phyloP scores from a whole-genome alignment of 805 yeast species.

The Cyberlindnera mrakii region DNA sequence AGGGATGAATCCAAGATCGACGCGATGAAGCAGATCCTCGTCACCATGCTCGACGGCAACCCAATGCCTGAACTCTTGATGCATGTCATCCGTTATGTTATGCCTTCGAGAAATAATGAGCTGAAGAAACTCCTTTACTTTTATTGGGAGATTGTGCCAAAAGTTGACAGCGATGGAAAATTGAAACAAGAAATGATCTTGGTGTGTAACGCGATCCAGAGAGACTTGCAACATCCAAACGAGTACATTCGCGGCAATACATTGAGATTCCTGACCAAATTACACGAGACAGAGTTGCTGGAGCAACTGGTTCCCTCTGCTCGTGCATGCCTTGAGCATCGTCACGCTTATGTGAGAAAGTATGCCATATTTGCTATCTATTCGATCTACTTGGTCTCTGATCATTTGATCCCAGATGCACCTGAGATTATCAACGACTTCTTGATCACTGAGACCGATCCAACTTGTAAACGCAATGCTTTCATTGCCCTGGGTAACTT shows the following conservation, averaged over 20 bases:
- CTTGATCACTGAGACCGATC: constrained; percentile 78
- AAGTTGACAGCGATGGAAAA: constrained; percentile 80
- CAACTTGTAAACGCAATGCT: constrained; percentile 93
- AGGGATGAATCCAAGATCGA: constrained; percentile 81
- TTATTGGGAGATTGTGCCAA: constrained; percentile 98
- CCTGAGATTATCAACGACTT: constrained; percentile 72
- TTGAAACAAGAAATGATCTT: constrained; percentile 97
- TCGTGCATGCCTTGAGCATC: constrained; percentile 85
- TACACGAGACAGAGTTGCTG: constrained; percentile 86
- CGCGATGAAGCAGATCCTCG: constrained; percentile 83
- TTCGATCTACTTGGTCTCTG: constrained; percentile 76
- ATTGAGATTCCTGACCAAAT: constrained; percentile 81
- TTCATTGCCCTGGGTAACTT: constrained; percentile 80
- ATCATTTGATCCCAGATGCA: constrained; percentile 93
- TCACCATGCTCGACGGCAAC: constrained; percentile 87
- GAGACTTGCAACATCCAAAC: constrained; percentile 96
- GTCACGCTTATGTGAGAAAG: constrained; percentile 97
- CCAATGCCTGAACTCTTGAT: constrained; percentile 87
- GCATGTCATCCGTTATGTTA: constrained; percentile 94
- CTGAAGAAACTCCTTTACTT: constrained; percentile 88
- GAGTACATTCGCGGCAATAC: constrained; percentile 96
- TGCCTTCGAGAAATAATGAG: constrained; percentile 91
- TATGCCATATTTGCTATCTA: constrained; percentile 90
- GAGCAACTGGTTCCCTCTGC: constrained; percentile 95
- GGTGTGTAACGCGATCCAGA: constrained; percentile 96